phyloP scores from a whole-genome alignment of 495 filamentous ascomycete genomes.

The Amorphotheca resinae region DNA sequence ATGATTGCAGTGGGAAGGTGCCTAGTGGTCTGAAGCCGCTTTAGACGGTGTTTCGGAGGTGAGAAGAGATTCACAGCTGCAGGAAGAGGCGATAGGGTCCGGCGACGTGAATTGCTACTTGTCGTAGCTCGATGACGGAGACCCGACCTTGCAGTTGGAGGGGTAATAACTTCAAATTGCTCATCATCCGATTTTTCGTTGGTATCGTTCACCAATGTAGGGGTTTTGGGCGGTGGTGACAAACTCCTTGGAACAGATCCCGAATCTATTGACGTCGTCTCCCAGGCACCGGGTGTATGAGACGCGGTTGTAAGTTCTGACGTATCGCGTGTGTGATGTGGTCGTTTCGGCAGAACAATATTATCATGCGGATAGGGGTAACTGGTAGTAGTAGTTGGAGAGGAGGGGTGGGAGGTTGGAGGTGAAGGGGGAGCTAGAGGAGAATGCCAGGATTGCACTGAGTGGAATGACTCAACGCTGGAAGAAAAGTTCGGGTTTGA shows the following conservation, averaged over 20 bases:
- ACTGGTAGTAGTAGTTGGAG: constrained; percentile 24
- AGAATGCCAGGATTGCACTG: constrained; percentile 49
- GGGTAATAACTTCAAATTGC: constrained; percentile 30
- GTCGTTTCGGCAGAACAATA: constrained; percentile 19
- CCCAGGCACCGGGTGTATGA: constrained; percentile 22
- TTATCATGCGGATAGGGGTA: constrained; percentile 25
- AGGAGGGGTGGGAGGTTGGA: constrained; percentile 28
- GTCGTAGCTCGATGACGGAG: constrained; percentile 40
- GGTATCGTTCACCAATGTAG: constrained; percentile 20
- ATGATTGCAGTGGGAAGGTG: constrained; percentile 56
- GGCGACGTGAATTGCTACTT: constrained; percentile 37
- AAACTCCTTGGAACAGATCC: constrained; percentile 21
- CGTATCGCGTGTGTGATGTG: constrained; percentile 23
- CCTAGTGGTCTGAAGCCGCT: constrained; percentile 29
- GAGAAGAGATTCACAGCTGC: constrained; percentile 51
- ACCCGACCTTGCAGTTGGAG: constrained; percentile 26
- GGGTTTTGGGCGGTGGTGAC: constrained; percentile 44
- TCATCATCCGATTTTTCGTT: constrained; percentile 25
- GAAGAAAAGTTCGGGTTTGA: constrained; percentile 21
- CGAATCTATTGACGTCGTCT: constrained; percentile 24
- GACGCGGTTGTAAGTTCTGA: constrained; percentile 33
- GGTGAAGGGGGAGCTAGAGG: constrained; percentile 36
- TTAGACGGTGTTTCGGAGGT: constrained; percentile 27
- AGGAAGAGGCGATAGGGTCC: constrained; percentile 59
- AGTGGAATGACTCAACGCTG: constrained; percentile 38